Evolutionary conservation across 2,329 filamentous ascomycete genomes (phyloP).

Genomic region (Didymellaceae sp.): DNA sequence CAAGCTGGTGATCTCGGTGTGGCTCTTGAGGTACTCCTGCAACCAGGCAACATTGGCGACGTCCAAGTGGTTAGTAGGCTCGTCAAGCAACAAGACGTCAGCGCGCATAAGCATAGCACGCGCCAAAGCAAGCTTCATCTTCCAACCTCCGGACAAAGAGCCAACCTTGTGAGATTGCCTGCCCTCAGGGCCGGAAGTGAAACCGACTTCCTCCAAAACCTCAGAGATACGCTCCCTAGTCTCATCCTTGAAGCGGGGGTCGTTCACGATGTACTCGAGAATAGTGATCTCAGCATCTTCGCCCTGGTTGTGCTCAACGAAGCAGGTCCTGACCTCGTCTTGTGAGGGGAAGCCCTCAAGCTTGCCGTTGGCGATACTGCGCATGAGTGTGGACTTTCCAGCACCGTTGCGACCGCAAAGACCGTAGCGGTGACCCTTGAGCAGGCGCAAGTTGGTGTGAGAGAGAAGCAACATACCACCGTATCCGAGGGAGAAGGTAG

Average conservation of each 20-base stretch:
- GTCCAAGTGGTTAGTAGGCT: slow-evolving; percentile 98
- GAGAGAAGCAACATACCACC: slow-evolving; percentile 96
- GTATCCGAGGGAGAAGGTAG: slow-evolving; percentile 95
- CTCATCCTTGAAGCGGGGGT: slow-evolving; percentile 81
- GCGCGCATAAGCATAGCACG: slow-evolving; percentile 95
- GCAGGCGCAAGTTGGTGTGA: slow-evolving; percentile 90
- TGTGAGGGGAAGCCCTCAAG: slow-evolving; percentile 94
- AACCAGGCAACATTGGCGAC: slow-evolving; percentile 96
- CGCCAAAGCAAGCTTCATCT: slow-evolving; percentile 98
- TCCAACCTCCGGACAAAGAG: slow-evolving; percentile 96
- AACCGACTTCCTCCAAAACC: slow-evolving; percentile 90
- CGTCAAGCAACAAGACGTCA: slow-evolving; percentile 95
- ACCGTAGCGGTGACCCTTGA: slow-evolving; percentile 97
- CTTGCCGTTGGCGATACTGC: slow-evolving; percentile 92
- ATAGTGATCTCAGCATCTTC: slow-evolving; percentile 97
- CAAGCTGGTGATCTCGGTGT: slow-evolving; percentile 94
- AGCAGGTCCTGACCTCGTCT: slow-evolving; percentile 92
- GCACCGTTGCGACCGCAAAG: slow-evolving; percentile 96
- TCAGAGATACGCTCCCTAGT: slow-evolving; percentile 80
- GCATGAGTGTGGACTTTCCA: slow-evolving; percentile 99
- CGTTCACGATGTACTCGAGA: slow-evolving; percentile 88
- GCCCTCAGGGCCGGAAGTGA: slow-evolving; percentile 86
- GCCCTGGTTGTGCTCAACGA: slow-evolving; percentile 98
- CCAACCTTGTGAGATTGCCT: slow-evolving; percentile 89
- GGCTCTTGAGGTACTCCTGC: slow-evolving; percentile 91